Conservation (phyloP, 805 yeast genomes). For the Myxozyma melibiosi region DNA sequence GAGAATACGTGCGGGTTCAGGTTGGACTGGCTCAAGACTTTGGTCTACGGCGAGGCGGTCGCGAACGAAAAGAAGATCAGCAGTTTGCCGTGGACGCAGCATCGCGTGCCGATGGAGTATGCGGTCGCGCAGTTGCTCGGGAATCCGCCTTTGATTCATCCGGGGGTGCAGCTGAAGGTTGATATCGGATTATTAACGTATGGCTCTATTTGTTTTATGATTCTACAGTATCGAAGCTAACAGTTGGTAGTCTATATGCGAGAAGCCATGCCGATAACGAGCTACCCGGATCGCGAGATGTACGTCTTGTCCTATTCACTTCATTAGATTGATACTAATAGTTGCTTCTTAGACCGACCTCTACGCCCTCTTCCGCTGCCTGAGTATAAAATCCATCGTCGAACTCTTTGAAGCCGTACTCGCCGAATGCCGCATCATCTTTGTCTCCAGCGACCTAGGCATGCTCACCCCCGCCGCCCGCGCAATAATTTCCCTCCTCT, state of each 20-base stretch:
- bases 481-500: conserved; percentile 25
- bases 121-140: conserved; percentile 22
- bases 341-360: conserved; percentile 21
- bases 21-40: conserved; percentile 31
- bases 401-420: conserved; percentile 31
- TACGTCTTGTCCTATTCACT: not conserved
- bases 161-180: conserved; percentile 11
- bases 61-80: not conserved
- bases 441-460: conserved; percentile 24
- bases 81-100: not conserved
- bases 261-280: conserved; percentile 23
- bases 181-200: conserved; percentile 17
- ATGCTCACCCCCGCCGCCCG: conserved; percentile 25
- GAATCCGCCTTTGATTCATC: not conserved
- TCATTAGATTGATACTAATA: not conserved
- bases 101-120: conserved; percentile 30
- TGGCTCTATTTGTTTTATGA: not conserved
- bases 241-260: conserved; percentile 17
- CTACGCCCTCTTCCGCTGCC: conserved; percentile 28
- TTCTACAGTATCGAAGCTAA: not conserved
- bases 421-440: conserved; percentile 27
- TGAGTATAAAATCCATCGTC: conserved; percentile 15
- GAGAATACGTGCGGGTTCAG: conserved; percentile 17
- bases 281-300: conserved; percentile 26
- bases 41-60: conserved; percentile 19